Evolutionary conservation across 352 stramenopile genomes (phyloP).

Genomic region (Globisporangium cylindrosporum): DNA sequence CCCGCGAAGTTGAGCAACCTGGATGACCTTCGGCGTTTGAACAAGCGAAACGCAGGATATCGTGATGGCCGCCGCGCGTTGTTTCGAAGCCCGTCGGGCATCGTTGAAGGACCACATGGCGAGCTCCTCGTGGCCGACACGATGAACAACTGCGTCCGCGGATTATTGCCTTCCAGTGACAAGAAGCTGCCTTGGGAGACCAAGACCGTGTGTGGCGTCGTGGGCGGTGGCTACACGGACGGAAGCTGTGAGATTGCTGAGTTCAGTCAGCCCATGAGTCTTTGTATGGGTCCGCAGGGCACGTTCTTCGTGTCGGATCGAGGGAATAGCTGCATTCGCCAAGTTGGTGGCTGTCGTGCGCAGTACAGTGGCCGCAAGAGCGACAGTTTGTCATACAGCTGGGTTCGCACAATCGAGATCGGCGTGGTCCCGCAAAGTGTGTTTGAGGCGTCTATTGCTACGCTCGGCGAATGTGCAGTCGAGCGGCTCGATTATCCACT

Average conservation of each 20-base stretch:
- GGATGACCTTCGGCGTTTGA: slow-evolving; percentile 8
- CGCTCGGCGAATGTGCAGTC: slow-evolving; percentile 1
- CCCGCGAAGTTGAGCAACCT: not conserved
- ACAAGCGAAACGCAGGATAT: slow-evolving; percentile 25
- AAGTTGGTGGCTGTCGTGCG: slow-evolving; percentile 30
- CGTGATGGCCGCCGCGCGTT: slow-evolving; percentile 31
- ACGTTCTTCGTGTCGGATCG: slow-evolving; percentile 41
- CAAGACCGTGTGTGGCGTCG: slow-evolving; percentile 30
- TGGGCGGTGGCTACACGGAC: slow-evolving; percentile 25
- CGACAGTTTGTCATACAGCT: slow-evolving; percentile 26
- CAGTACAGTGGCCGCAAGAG: slow-evolving; percentile 2
- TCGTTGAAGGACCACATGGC: slow-evolving; percentile 26
- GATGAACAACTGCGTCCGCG: slow-evolving; percentile 60
- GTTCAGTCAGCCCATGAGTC: slow-evolving; percentile 36
- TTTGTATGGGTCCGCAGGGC: slow-evolving; percentile 26
- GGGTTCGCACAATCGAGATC: slow-evolving; percentile 46
- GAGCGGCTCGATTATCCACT: slow-evolving; percentile 17
- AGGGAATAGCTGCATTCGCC: slow-evolving; percentile 44
- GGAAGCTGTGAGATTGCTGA: slow-evolving; percentile 29
- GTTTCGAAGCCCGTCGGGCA: slow-evolving; percentile 37
- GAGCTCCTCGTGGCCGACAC: slow-evolving; percentile 50
- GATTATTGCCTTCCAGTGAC: slow-evolving; percentile 19
- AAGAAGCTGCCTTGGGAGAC: slow-evolving; percentile 21
- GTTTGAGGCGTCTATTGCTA: slow-evolving; percentile 1
- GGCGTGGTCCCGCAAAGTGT: slow-evolving; percentile 12